Base-by-base conservation (phyloP, 2,329 filamentous ascomycete genomes). In the Huntiella moniliformis region DNA sequence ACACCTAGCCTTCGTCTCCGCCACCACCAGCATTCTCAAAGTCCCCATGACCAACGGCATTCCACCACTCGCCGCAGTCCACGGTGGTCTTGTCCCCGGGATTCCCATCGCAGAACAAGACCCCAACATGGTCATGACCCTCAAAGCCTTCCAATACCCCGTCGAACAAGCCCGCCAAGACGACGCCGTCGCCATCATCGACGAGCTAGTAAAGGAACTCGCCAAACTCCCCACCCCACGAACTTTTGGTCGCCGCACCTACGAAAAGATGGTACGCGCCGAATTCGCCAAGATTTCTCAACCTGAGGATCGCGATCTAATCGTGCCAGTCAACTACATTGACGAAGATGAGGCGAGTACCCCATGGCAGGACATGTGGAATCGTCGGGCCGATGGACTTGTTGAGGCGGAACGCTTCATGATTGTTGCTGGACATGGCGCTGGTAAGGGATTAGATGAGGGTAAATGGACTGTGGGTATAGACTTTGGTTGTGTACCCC, bases 401-500 rank as follows among this genome's bases (percentile, higher is more conserved):
- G 50, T 49, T 39, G 51, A 55, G 22, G 41, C 51, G 10, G 53
- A 61, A 28, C 66, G 71, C 7, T 73, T 67, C 36, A 84, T 82
- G 1, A 79, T 93, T 36, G 70, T 93, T 48, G 95, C 93, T 60
- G 87, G 87, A 4, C 88, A 96, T 58, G 84, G 95, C 58, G 74
- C 84, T 16, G 77, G 78, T 55, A 63, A 64, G 2, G 86, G 85
- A 0, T 69, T 92, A 42, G 56, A 55, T 31, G 53, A 67, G 49
- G 55, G 73, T 42, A 67, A 71, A 42, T 92, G 83, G 60, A 82
- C 79, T 3, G 83, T 86, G 56, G 91, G 91, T 0, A 66, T 96
- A 40, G 91, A 96, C 60, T 82, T 81, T 0, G 79, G 77, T 0
- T 96, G 91, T 58, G 76, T 84, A 3, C 22, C 22, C 22, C 6